These are phyloP conservation scores for Aspergillus transmontanensis DNA, from an alignment of 2,329 filamentous ascomycete genomes.

Conservation along the genomic window DNA sequence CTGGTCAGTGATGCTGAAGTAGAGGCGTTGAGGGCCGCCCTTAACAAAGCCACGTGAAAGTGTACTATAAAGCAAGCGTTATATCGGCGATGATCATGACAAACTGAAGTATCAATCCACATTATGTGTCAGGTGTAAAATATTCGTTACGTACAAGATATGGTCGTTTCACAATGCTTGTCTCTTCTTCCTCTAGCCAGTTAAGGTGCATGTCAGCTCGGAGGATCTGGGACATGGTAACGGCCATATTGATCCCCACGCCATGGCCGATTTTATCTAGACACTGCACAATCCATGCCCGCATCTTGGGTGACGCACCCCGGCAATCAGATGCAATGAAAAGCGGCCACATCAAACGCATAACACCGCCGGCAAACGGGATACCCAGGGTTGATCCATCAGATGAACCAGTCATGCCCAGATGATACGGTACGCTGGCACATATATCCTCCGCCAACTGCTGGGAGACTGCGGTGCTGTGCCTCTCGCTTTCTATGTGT, in stretches of 20 bases:
- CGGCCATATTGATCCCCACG: not conserved
- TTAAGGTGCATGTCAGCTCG: not conserved
- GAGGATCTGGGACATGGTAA: not conserved
- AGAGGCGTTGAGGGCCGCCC: not conserved
- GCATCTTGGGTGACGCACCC: not conserved
- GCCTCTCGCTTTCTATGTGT: conserved; percentile 4
- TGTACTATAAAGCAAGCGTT: too few relatives aligned
- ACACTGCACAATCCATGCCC: conserved; percentile 4
- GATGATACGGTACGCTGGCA: conserved; percentile 21
- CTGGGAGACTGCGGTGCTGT: conserved; percentile 4
- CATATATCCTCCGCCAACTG: conserved; percentile 22
- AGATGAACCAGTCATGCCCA: not conserved
- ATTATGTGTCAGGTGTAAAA: not conserved
- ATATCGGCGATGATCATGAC: not conserved
- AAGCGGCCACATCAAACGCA: conserved; percentile 22
- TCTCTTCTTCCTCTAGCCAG: not conserved
- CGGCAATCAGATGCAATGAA: conserved; percentile 18
- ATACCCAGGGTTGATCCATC: conserved; percentile 7
- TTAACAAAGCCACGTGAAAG: not conserved
- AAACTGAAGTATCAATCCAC: not conserved
- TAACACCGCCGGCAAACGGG: conserved; percentile 6
- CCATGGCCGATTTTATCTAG: conserved; percentile 8
- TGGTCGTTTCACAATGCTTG: not conserved
- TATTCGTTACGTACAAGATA: not conserved
- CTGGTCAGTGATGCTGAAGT: conserved; percentile 8